Evolutionary conservation across 352 stramenopile genomes (phyloP), one percentile per base, ranked within the genome.

Genomic region (Phytopythium chamaehyphon): DNA sequence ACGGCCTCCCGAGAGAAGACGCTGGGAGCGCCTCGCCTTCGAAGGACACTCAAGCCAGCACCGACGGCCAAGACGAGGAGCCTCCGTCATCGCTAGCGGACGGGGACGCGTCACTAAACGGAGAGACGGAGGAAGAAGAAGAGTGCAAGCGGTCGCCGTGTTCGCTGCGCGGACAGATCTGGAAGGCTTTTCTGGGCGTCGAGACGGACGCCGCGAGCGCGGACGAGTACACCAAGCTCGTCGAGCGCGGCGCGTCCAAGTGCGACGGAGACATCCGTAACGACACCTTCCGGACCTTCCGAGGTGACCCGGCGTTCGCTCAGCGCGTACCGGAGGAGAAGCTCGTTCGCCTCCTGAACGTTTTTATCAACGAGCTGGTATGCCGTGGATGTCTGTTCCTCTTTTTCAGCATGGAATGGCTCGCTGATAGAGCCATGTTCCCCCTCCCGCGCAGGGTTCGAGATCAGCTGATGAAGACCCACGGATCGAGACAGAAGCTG

Each of bases 201-300:
- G 66, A 90, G 35, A 61, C 61, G 15, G 71, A 84, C 39, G 73
- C 78, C 15, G 69, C 86, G 36, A 73, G 67, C 31, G 67, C 59
- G 18, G 16, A 22, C 12, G 66, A 76, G 43, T 97, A 97, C 61
- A 42, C 63, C 11, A 54, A 76, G 15, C 66, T 97, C 11, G 79
- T 93, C 21, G 69, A 59, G 6, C 66, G 78, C 21, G 90, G 90
- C 11, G 82, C 90, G 8, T 95, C 83, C 3, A 64, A 76, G 19
- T 90, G 83, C 40, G 88, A 96, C 49, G 73, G 56, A 18, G 87
- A 97, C 39, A 97, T 97, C 51, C 75, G 85, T 18, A 96, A 97
- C 56, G 90, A 97, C 58, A 97, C 88, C 15, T 97, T 97, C 52
- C 78, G 87, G 6, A 97, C 89, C 18, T 97, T 97, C 51, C 78